These are phyloP conservation scores for Trichosphaerium sp. DNA, from an alignment of 78 protist genomes.

Conservation along the genomic window DNA sequence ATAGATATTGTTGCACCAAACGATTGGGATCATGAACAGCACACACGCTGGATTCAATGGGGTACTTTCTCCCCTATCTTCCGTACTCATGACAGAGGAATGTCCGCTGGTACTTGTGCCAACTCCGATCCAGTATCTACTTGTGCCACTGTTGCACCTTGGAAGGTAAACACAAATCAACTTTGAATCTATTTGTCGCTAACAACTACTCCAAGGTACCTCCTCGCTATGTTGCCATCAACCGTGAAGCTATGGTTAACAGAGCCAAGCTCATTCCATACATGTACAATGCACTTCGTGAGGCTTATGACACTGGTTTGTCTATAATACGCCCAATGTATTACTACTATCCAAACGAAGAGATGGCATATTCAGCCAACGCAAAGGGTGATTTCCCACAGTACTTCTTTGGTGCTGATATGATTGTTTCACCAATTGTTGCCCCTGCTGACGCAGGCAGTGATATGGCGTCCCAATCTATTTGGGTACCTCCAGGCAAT, in stretches of 20 bases:
- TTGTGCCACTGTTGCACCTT: too few species aligned
- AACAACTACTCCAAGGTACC: slow-evolving; percentile 3
- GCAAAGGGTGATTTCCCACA: slow-evolving; percentile 6
- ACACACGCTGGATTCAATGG: slow-evolving; percentile 49
- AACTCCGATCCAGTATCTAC: not conserved
- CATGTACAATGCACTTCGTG: slow-evolving; percentile 29
- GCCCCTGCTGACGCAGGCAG: not conserved
- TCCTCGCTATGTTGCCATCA: not conserved
- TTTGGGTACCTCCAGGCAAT: slow-evolving; percentile 14
- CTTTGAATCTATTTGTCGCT: not conserved
- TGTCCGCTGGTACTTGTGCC: slow-evolving; percentile 10
- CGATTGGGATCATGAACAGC: too few species aligned
- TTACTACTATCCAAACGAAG: slow-evolving; percentile 22
- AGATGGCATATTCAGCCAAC: slow-evolving; percentile 1
- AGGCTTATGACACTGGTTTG: slow-evolving; percentile 25
- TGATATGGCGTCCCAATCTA: not conserved
- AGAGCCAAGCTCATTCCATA: slow-evolving; percentile 33
- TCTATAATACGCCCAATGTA: slow-evolving; percentile 21
- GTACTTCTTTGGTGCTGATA: slow-evolving; percentile 33
- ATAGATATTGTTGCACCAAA: too few species aligned
- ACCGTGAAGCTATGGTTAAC: slow-evolving; percentile 1
- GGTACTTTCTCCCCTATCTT: slow-evolving; percentile 10
- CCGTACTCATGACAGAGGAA: slow-evolving; percentile 4
- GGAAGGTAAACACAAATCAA: too few species aligned
- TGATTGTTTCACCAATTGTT: slow-evolving; percentile 23